These are phyloP conservation scores for Globisporangium barbulae DNA, from an alignment of 352 stramenopile genomes.

Conservation along the genomic window DNA sequence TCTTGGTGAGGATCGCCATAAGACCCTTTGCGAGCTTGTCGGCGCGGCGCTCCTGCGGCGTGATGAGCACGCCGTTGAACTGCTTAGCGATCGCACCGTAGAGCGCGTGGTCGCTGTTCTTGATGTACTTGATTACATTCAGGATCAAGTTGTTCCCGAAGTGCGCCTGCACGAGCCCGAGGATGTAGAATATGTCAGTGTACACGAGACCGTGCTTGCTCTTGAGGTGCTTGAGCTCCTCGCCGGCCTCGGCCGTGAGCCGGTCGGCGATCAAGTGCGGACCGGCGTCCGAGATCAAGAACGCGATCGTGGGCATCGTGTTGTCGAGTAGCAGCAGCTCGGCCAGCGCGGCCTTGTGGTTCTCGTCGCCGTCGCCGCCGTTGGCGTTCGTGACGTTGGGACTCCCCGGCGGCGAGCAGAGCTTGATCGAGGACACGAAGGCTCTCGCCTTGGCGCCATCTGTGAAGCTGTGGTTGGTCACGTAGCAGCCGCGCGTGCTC, in stretches of 20 bases:
- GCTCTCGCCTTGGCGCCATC: constrained; percentile 35
- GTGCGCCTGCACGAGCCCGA: constrained; percentile 42
- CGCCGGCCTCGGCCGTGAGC: constrained; percentile 19
- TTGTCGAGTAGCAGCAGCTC: constrained; percentile 49
- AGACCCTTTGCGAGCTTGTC: constrained; percentile 37
- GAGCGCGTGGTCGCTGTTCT: constrained; percentile 43
- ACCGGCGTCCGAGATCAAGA: constrained; percentile 64
- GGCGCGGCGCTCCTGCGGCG: constrained; percentile 31
- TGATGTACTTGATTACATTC: constrained; percentile 60
- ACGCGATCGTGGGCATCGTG: constrained; percentile 56
- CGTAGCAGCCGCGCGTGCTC: constrained; percentile 42
- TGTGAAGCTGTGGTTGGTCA: constrained; percentile 61
- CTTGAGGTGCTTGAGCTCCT: constrained; percentile 42
- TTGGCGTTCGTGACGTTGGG: constrained; percentile 16
- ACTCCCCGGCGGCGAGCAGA: constrained; percentile 30
- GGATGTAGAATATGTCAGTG: constrained; percentile 53
- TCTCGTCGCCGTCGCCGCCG: constrained; percentile 63
- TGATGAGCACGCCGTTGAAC: constrained; percentile 60
- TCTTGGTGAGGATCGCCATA: constrained; percentile 51
- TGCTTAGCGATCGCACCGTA: constrained; percentile 57
- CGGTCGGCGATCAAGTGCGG: constrained; percentile 45
- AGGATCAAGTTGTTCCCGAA: constrained; percentile 56
- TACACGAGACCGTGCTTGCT: constrained; percentile 40
- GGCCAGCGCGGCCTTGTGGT: constrained; percentile 63
- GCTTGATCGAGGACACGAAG: constrained; percentile 27